Evolutionary conservation across 2,329 filamentous ascomycete species (phyloP), one percentile per base, ranked within the genome.

Genomic region (Exutisphaerella laricina): DNA sequence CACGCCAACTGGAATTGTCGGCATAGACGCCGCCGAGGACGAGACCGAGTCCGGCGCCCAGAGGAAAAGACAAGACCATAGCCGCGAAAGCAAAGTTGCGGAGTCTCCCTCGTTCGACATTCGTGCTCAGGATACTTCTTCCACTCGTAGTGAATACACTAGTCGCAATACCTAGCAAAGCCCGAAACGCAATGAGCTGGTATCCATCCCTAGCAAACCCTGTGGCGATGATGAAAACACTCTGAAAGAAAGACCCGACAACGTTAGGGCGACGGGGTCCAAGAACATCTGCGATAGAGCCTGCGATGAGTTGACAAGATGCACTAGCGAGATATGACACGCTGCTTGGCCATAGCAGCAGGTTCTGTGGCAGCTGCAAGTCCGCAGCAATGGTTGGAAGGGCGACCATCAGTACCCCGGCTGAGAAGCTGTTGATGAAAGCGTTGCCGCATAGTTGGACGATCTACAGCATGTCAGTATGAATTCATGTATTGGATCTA

Each of bases 1-100:
- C 68, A 34, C 74, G 56, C 75, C 75, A 79, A 2, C 73, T 72
- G 26, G 72, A 64, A 0, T 60, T 66, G 20, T 71, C 65, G 1
- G 67, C 61, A 32, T 78, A 67, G 1, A 76, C 45, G 39, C 74
- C 73, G 9, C 72, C 71, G 3, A 78, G 57, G 0, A 73, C 66
- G 7, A 78, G 62, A 0, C 75, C 75, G 0, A 77, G 40, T 0
- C 65, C 67, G 44, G 74, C 78, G 0, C 74, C 75, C 7, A 77
- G 50, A 0, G 73, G 72, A 43, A 73, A 70, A 2, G 68, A 67
- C 12, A 68, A 63, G 1, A 74, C 73, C 43, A 77, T 59, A 13
- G 63, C 68, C 0, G 73, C 67, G 50, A 78, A 77, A 0, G 67
- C 73, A 6, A 75, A 58, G 45, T 78, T 78, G 4, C 74, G 63